Conservation (phyloP, 495 filamentous ascomycete species). For the Tuber brumale region DNA sequence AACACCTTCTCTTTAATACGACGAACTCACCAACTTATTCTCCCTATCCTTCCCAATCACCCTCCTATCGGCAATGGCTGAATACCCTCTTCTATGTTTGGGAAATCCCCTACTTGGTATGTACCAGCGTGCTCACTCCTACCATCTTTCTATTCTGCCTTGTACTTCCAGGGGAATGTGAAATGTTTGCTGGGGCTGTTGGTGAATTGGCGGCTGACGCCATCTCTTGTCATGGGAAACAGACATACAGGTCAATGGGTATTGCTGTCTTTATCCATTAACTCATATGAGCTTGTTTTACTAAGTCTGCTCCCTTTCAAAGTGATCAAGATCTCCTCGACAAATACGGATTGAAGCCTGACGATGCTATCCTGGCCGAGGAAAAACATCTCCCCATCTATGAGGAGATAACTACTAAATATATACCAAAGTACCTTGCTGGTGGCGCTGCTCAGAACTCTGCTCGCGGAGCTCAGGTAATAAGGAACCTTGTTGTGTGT, state of each 20-base stretch:
- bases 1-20: constrained; percentile 7
- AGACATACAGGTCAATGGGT: constrained; percentile 92
- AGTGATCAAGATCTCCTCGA: constrained; percentile 72
- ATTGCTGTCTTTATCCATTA: constrained; percentile 28
- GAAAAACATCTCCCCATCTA: constrained; percentile 81
- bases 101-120: constrained; percentile 94
- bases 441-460: constrained; percentile 98
- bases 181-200: not conserved
- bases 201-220: constrained; percentile 4
- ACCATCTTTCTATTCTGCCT: not conserved
- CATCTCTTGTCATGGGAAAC: constrained; percentile 11
- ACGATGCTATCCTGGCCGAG: constrained; percentile 96
- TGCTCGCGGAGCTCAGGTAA: constrained; percentile 80
- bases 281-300: constrained; percentile 27
- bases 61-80: constrained; percentile 37
- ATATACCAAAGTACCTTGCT: constrained; percentile 85
- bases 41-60: constrained; percentile 2
- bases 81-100: constrained; percentile 78
- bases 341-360: constrained; percentile 87
- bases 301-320: constrained; percentile 6
- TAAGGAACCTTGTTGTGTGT: not conserved
- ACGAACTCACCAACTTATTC: not conserved
- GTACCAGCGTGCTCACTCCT: constrained; percentile 36
- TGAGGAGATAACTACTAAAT: constrained; percentile 81
- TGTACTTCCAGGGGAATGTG: not conserved